Base-by-base conservation (phyloP, 192 early-diverging fungal genomes). In the Backusella luteola region DNA sequence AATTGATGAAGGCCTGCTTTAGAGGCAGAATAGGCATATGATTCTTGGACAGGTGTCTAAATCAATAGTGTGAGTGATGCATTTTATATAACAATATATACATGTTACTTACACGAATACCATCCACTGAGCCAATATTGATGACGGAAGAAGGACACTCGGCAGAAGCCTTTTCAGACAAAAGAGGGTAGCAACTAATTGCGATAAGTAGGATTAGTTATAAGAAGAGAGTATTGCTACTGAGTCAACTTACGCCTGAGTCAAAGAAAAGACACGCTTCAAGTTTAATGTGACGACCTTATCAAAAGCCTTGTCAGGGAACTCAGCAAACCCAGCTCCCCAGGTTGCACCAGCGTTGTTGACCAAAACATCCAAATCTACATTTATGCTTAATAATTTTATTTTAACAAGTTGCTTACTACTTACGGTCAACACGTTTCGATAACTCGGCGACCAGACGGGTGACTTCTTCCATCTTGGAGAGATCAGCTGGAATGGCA, bases 221-320 rank as follows among this genome's bases (percentile, higher is more conserved):
- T 32, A 32, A 32, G 3, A 32, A 32, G 32, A 32, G 32, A 2
- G 32, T 32, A 32, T 32, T 32, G 32, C 32, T 32, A 3, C 32
- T 32, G 32, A 32, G 32, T 32, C 32, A 32, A 32, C 32, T 72
- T 82, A 91, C 82, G 89, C 89, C 76, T 91, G 89, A 3, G 92
- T 93, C 74, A 96, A 85, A 1, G 90, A 91, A 76, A 95, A 98
- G 70, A 93, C 83, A 41, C 90, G 85, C 84, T 94, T 93, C 32
- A 95, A 86, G 81, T 96, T 98, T 53, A 98, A 81, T 41, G 92
- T 95, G 85, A 98, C 86, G 68, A 98, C 81, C 79, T 93, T 93
- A 46, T 89, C 84, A 73, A 88, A 93, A 6, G 90, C 90, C 0
- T 80, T 34, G 66, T 91, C 89, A 0, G 92, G 90, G 71, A 91